Evolutionary conservation across 768 basidiomycete genomes (phyloP).

Genomic region (Infundibulicybe gibba): DNA sequence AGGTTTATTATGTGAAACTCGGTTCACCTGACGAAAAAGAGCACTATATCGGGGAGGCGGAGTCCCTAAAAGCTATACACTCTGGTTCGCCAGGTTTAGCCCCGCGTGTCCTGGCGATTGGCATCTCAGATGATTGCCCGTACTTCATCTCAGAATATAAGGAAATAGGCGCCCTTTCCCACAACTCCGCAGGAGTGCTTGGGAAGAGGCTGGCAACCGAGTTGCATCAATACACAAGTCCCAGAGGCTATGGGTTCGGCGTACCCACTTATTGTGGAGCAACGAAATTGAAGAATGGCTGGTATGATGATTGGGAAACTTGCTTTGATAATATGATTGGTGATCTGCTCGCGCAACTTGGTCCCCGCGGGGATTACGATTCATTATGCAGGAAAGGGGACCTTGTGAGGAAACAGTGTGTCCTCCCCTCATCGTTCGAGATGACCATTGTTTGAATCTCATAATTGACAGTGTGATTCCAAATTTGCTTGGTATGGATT

Average conservation of each 20-base stretch:
- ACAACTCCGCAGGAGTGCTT: conserved; percentile 41
- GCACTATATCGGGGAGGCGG: conserved; percentile 67
- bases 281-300: conserved; percentile 69
- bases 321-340: conserved; percentile 63
- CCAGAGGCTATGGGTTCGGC: conserved; percentile 62
- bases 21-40: conserved; percentile 51
- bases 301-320: conserved; percentile 68
- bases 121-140: conserved; percentile 37
- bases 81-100: conserved; percentile 66
- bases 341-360: conserved; percentile 48
- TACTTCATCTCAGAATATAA: conserved; percentile 79
- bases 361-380: conserved; percentile 33
- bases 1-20: conserved; percentile 58
- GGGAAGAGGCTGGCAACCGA: conserved; percentile 65
- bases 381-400: conserved; percentile 51
- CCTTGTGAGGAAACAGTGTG: conserved; percentile 41
- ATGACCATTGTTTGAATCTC: not conserved
- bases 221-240: conserved; percentile 53
- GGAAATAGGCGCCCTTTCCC: conserved; percentile 45
- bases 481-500: conserved; percentile 46
- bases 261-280: conserved; percentile 77
- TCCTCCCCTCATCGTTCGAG: not conserved
- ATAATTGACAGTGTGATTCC: conserved; percentile 62
- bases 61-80: conserved; percentile 61
- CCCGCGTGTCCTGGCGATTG: conserved; percentile 52